Conservation (phyloP, 2,329 filamentous ascomycete genomes). For the Diaporthe batatas region DNA sequence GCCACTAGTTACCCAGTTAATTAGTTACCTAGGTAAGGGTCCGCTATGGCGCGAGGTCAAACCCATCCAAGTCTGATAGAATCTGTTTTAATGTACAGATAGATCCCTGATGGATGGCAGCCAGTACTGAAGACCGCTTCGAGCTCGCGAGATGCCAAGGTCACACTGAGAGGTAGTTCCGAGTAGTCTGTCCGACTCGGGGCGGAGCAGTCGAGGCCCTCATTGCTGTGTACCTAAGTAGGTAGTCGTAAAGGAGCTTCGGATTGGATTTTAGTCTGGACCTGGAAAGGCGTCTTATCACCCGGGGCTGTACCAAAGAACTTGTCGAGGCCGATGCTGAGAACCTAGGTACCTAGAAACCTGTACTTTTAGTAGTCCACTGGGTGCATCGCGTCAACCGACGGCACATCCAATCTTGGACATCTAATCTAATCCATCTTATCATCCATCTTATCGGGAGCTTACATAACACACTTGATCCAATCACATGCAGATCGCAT, state of each 20-base stretch:
- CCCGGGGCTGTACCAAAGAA: not conserved
- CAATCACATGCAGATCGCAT: constrained; percentile 36
- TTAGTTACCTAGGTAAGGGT: too few relatives aligned
- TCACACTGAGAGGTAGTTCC: not conserved
- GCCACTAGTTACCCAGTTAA: too few relatives aligned
- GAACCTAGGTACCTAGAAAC: too few relatives aligned
- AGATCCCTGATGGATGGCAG: not conserved
- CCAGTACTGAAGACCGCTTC: too few relatives aligned
- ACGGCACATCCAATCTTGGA: not conserved
- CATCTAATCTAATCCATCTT: constrained; percentile 31
- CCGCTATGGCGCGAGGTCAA: not conserved
- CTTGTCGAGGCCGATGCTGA: too few relatives aligned
- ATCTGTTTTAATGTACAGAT: too few relatives aligned
- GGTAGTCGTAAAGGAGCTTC: not conserved
- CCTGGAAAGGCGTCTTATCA: not conserved
- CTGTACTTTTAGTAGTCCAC: too few relatives aligned
- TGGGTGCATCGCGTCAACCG: too few relatives aligned
- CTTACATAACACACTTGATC: constrained; percentile 34
- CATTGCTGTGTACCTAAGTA: not conserved
- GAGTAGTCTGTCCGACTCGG: not conserved
- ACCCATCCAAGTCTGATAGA: not conserved
- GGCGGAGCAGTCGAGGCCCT: not conserved
- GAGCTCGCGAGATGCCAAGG: not conserved
- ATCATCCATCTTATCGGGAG: constrained; percentile 25
- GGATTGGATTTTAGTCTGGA: not conserved